Conservation (phyloP, 805 yeast genomes). For the Ogataea saltuana region DNA sequence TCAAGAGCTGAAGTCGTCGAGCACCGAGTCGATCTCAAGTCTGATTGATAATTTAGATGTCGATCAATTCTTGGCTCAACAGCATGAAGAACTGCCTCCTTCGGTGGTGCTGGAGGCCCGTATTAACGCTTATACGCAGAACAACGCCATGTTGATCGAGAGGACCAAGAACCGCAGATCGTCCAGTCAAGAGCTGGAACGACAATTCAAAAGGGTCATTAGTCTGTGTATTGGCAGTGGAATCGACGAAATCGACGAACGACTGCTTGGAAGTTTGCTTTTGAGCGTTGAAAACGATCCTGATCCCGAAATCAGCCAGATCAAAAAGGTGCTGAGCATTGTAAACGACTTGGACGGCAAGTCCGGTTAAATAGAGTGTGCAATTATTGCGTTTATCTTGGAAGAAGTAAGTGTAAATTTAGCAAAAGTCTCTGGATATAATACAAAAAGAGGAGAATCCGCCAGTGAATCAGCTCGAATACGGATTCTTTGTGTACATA, state of each 20-base stretch:
- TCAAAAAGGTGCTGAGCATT: constrained; percentile 36
- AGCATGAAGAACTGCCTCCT: constrained; percentile 44
- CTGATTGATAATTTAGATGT: constrained; percentile 16
- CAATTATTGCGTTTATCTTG: not conserved
- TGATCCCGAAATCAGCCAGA: constrained; percentile 42
- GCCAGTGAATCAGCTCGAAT: constrained; percentile 16
- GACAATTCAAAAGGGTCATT: constrained; percentile 84
- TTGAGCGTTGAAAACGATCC: constrained; percentile 90
- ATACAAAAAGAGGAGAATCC: too few relatives aligned
- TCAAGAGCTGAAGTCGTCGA: constrained; percentile 25
- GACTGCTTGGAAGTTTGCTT: constrained; percentile 75
- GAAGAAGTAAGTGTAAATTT: not conserved
- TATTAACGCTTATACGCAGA: constrained; percentile 73
- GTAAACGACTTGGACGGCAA: constrained; percentile 32
- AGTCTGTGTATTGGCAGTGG: constrained; percentile 88
- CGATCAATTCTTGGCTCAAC: constrained; percentile 9
- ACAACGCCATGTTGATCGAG: constrained; percentile 56
- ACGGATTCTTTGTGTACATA: constrained; percentile 25
- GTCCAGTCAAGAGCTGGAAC: constrained; percentile 58
- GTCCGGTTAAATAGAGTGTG: not conserved
- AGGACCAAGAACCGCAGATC: constrained; percentile 55
- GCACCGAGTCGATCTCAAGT: constrained; percentile 6
- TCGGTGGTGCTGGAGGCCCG: constrained; percentile 66
- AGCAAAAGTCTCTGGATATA: too few relatives aligned
- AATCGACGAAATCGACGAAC: constrained; percentile 61